These are phyloP conservation scores for Daedalea quercina DNA, from an alignment of 768 basidiomycete species.

Conservation along the genomic window DNA sequence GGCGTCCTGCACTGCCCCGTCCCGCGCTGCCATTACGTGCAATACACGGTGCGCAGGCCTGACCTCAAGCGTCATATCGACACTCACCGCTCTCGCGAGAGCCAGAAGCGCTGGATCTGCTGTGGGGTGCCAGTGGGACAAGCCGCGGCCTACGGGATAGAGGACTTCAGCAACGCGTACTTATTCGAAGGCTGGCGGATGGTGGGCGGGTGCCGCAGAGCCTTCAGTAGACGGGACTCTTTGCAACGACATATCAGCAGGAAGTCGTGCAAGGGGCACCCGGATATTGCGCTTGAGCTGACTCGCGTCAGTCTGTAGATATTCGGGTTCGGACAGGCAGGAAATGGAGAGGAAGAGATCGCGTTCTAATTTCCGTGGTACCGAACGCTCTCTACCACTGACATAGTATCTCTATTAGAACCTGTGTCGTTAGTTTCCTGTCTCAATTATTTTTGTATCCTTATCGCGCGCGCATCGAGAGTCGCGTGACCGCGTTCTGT, in stretches of 20 bases:
- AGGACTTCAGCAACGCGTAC: neutral
- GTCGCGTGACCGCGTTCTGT: too few species aligned
- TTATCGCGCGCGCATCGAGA: too few species aligned
- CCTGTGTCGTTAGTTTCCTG: too few species aligned
- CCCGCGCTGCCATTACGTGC: slow-evolving; percentile 7
- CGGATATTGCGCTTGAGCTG: neutral
- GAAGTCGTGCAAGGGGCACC: neutral
- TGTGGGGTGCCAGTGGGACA: slow-evolving; percentile 9
- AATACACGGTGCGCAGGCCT: slow-evolving; percentile 5
- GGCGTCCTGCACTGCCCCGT: neutral
- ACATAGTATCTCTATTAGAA: too few species aligned
- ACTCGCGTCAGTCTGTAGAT: neutral
- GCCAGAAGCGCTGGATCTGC: slow-evolving; percentile 9
- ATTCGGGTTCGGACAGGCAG: too few species aligned
- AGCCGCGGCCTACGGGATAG: neutral
- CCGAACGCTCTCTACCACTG: too few species aligned
- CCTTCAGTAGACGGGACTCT: slow-evolving; percentile 11
- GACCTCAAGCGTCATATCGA: slow-evolving; percentile 10
- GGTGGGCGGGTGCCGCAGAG: slow-evolving; percentile 11
- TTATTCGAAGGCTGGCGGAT: slow-evolving; percentile 5
- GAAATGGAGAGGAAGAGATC: too few species aligned
- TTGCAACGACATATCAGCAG: slow-evolving; percentile 6
- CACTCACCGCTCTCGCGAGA: slow-evolving; percentile 3
- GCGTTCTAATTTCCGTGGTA: too few species aligned
- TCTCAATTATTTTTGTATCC: too few species aligned